Evolutionary conservation across 2,329 filamentous ascomycete species (phyloP), one percentile per base, ranked within the genome.

Genomic region (Penicillium sp.): DNA sequence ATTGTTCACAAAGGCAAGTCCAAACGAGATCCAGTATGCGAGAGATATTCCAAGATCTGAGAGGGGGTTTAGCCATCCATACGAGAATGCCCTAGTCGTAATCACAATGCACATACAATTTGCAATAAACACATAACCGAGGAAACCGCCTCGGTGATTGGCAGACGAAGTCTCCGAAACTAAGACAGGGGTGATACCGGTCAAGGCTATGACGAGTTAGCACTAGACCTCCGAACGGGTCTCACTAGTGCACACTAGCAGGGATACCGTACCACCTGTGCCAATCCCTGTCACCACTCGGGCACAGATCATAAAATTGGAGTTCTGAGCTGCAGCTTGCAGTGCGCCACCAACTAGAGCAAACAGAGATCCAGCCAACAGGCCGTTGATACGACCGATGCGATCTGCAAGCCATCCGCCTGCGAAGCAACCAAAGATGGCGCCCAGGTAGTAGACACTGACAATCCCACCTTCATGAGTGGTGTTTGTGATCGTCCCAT

Each of bases 401-500:
- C 74, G 75, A 63, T 84, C 82, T n/a, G 79, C 82, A 21, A 79
- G 67, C 76, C 78, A 79, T 9, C 75, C 80, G 11, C 80, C 81
- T 11, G 73, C 65, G 60, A 82, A 82, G 63, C 80, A 82, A 13
- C 79, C 81, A 52, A 79, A 77, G 55, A 82, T 80, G 19, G 74
- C 76, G 5, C 81, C 81, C 24, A 83, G 71, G 60, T 83, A 83
- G 63, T 84, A 83, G 2, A 81, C 73, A n/a, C 80, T 79, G 19
- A 81, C 79, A 46, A 83, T 77, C 37, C 81, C 81, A 8, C 81
- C 81, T 64, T 83, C 78, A 57, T 82, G 78, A 3, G 77, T 75
- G 13, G 76, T 74, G 62, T 80, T 69, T 11, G 80, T 83, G 27
- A 82, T 76, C 3, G 72, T 76, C 26, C 78, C 81, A 60, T 79